Conservation (phyloP, 2,329 filamentous ascomycete species). For the Fusarium armeniacum region DNA sequence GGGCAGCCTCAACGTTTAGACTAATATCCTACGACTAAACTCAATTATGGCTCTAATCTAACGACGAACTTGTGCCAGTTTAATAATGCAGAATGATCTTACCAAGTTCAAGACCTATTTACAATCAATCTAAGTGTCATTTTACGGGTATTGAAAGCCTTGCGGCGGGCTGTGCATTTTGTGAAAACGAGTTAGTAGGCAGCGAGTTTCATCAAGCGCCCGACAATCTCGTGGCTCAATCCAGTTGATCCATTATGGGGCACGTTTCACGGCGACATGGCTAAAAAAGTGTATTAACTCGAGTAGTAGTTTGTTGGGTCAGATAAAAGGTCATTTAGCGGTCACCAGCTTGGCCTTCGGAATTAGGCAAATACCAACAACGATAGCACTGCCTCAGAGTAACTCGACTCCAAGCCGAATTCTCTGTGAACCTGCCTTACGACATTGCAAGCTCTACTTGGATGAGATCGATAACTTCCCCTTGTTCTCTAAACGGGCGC, state of each 20-base stretch:
- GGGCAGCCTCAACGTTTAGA: neutral
- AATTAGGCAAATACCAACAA: constrained; percentile 7
- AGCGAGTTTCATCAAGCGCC: constrained; percentile 8
- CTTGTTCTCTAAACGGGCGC: neutral
- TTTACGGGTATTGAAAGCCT: neutral
- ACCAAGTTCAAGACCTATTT: no score
- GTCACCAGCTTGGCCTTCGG: neutral
- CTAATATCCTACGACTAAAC: neutral
- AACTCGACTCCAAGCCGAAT: neutral
- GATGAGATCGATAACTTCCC: neutral
- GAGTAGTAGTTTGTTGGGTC: neutral
- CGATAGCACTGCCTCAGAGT: neutral
- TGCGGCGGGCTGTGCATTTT: neutral
- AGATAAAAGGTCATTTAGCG: neutral
- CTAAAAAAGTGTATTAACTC: constrained; percentile 2
- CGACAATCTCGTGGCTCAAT: constrained; percentile 2
- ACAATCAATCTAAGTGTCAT: neutral
- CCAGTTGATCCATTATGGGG: neutral
- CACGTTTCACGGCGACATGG: neutral
- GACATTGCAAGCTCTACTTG: neutral
- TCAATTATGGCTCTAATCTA: neutral
- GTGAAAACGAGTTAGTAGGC: neutral
- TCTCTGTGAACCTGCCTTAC: neutral
- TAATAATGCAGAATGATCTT: neutral
- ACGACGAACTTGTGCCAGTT: no score